phyloP scores from a whole-genome alignment of 148 eudicot genomes.

The Limonium bicolor region DNA sequence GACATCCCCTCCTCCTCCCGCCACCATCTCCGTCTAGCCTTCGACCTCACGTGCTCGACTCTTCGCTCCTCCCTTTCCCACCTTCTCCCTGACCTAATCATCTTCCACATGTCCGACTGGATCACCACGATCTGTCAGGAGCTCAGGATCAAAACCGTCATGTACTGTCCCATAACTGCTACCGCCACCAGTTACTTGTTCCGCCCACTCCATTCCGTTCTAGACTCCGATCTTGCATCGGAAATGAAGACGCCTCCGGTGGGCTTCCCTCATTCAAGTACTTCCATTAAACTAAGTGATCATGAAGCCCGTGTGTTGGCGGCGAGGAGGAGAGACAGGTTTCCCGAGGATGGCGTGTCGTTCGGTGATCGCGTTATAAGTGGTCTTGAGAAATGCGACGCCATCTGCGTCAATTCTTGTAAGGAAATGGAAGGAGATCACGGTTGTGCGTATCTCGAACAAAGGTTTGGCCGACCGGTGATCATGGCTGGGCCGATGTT shows the following conservation, averaged over 20 bases:
- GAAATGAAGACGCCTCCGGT: conserved; percentile 20
- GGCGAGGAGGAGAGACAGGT: conserved; percentile 5
- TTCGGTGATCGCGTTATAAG: too few species aligned
- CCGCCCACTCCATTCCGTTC: too few species aligned
- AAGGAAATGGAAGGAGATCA: conserved; percentile 28
- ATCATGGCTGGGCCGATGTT: conserved; percentile 19
- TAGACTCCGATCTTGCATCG: too few species aligned
- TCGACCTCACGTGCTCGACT: conserved; percentile 14
- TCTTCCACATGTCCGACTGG: conserved; percentile 10
- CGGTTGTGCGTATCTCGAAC: conserved; percentile 15
- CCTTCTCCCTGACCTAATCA: conserved; percentile 5
- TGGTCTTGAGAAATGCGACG: too few species aligned
- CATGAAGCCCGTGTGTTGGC: conserved; percentile 20
- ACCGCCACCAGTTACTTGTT: not conserved
- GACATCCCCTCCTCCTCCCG: conserved; percentile 7
- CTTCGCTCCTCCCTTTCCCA: not conserved
- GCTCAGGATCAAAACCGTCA: conserved; percentile 1
- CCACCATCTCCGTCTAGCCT: conserved; percentile 26
- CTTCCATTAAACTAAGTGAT: conserved; percentile 6
- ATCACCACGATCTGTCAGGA: conserved; percentile 1
- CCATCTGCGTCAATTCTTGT: conserved; percentile 21
- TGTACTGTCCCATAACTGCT: not conserved
- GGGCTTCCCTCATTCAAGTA: conserved; percentile 23
- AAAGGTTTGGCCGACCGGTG: conserved; percentile 19
- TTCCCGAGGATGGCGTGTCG: conserved; percentile 1